Conservation (phyloP, 1,284 basidiomycete species). For the Earliella scabrosa region DNA sequence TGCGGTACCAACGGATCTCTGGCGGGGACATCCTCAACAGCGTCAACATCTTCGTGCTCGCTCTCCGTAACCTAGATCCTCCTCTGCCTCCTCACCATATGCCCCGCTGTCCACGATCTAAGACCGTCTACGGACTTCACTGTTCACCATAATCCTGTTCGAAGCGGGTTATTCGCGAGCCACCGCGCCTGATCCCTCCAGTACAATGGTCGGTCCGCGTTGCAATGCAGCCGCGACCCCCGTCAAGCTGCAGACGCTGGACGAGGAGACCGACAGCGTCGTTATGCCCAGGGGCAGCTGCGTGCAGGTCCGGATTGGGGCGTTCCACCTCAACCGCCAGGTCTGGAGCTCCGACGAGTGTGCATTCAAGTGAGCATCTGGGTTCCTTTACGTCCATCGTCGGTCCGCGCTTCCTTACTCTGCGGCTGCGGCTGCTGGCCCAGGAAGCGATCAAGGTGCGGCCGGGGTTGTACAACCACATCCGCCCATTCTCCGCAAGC, state of each 20-base stretch:
- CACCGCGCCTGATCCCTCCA: conserved; percentile 75
- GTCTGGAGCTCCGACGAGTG: conserved; percentile 81
- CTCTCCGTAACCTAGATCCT: conserved; percentile 79
- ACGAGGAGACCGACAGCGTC: conserved; percentile 50
- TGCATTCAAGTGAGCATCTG: conserved; percentile 67
- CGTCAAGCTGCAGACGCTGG: conserved; percentile 46
- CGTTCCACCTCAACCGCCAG: conserved; percentile 72
- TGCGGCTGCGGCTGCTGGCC: conserved; percentile 44
- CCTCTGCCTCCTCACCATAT: conserved; percentile 69
- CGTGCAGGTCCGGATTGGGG: conserved; percentile 78
- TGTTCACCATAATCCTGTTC: conserved; percentile 48
- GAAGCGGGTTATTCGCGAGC: conserved; percentile 78
- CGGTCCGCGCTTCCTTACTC: not conserved
- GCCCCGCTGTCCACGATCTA: conserved; percentile 71
- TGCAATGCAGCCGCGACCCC: conserved; percentile 66
- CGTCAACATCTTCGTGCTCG: conserved; percentile 88
- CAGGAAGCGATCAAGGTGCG: conserved; percentile 61
- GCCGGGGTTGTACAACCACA: conserved; percentile 74
- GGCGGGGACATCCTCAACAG: conserved; percentile 82
- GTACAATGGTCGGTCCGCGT: conserved; percentile 81
- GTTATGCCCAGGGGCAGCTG: conserved; percentile 67
- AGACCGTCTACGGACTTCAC: conserved; percentile 65
- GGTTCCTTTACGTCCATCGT: not conserved
- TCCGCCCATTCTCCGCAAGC: conserved; percentile 77
- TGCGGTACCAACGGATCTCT: conserved; percentile 72